Evolutionary conservation across 2,329 filamentous ascomycete genomes (phyloP).

Genomic region (Fusarium sp.): DNA sequence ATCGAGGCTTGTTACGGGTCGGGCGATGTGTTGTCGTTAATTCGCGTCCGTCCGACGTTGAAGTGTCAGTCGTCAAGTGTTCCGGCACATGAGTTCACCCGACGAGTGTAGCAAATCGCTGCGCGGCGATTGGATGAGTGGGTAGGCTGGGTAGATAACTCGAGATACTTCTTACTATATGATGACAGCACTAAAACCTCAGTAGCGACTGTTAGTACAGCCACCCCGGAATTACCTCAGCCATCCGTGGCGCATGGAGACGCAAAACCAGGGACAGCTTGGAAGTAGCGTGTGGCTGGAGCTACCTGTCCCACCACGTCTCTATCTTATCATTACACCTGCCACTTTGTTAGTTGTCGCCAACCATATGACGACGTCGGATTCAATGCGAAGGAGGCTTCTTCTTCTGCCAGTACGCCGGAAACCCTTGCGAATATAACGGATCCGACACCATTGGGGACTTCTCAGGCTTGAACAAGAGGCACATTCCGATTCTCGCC

Average conservation of each 20-base stretch:
- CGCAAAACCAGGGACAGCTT: background rate
- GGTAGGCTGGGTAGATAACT: conserved; percentile 22
- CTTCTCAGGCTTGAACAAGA: background rate
- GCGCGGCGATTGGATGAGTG: conserved; percentile 30
- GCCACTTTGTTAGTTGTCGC: conserved; percentile 33
- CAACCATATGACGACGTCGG: conserved; percentile 18
- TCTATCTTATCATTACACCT: conserved; percentile 17
- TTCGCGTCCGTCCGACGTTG: conserved; percentile 40
- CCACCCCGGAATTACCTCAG: background rate
- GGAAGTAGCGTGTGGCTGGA: conserved; percentile 14
- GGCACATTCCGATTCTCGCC: background rate
- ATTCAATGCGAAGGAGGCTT: background rate
- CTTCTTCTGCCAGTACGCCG: background rate
- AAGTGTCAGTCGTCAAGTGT: conserved; percentile 37
- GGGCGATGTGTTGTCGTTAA: conserved; percentile 38
- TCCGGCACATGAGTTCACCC: conserved; percentile 41
- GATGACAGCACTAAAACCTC: no score
- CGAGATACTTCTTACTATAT: conserved; percentile 11
- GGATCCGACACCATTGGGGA: background rate
- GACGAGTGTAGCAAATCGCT: conserved; percentile 44
- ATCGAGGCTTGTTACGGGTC: conserved; percentile 41
- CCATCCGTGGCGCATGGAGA: conserved; percentile 4
- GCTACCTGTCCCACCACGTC: conserved; percentile 3
- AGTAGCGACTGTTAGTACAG: conserved; percentile 8
- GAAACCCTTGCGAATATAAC: background rate